phyloP scores from a whole-genome alignment of 768 basidiomycete species.

The Tricholoma hemisulphureum region DNA sequence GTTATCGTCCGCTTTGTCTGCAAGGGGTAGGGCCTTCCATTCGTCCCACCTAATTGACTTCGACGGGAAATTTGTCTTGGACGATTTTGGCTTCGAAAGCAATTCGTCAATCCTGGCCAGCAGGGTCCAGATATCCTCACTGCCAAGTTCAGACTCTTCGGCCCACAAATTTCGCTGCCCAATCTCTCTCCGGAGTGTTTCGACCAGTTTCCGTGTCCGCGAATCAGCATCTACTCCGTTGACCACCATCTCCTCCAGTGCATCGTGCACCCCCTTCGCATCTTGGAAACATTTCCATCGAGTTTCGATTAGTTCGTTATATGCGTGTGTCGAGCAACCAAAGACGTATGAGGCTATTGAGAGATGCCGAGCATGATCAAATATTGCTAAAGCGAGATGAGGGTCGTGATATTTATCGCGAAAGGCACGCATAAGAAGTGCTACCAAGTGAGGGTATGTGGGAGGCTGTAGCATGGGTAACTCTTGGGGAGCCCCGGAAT shows the following conservation, averaged over 20 bases:
- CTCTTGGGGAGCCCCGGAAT: constrained; percentile 22
- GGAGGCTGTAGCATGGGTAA: constrained; percentile 52
- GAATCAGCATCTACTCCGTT: constrained; percentile 71
- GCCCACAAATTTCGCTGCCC: constrained; percentile 52
- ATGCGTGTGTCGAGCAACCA: constrained; percentile 84
- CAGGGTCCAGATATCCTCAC: constrained; percentile 50
- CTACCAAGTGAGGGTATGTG: constrained; percentile 73
- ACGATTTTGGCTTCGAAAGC: constrained; percentile 12
- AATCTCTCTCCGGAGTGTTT: constrained; percentile 61
- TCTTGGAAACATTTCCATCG: constrained; percentile 85
- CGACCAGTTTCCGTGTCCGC: constrained; percentile 60
- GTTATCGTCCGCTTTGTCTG: constrained; percentile 31
- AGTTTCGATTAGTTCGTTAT: constrained; percentile 86
- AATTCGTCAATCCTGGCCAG: constrained; percentile 51
- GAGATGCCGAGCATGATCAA: constrained; percentile 71
- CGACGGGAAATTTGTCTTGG: background rate
- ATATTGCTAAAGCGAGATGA: constrained; percentile 77
- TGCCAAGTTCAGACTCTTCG: constrained; percentile 46
- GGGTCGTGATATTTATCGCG: constrained; percentile 79
- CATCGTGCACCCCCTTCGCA: constrained; percentile 67
- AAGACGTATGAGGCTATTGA: constrained; percentile 82
- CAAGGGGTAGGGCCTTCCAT: constrained; percentile 45
- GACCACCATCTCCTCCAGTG: constrained; percentile 77
- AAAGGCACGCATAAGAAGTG: constrained; percentile 73
- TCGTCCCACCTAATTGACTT: constrained; percentile 35